Evolutionary conservation across 495 filamentous ascomycete genomes (phyloP).

Genomic region (Halenospora varia): DNA sequence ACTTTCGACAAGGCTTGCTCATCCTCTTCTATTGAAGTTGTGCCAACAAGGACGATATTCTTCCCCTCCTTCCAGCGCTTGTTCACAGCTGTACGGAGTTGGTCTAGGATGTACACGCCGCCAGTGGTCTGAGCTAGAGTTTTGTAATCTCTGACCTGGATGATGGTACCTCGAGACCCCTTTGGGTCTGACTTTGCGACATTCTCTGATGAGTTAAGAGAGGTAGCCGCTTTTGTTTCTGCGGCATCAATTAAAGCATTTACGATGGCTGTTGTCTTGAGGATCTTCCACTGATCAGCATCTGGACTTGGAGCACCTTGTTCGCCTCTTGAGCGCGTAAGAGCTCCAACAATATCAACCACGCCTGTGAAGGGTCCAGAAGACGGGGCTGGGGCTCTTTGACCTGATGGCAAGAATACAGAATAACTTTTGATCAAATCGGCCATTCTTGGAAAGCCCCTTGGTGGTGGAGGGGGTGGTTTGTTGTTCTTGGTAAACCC

Average conservation of each 20-base stretch:
- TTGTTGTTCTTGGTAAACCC: background rate
- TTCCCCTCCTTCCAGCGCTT: constrained; percentile 64
- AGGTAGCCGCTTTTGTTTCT: constrained; percentile 22
- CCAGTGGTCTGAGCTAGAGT: constrained; percentile 62
- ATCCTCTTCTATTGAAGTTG: constrained; percentile 30
- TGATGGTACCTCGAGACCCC: constrained; percentile 38
- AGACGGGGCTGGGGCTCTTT: too few relatives aligned
- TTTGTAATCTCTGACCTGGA: constrained; percentile 78
- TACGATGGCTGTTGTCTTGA: constrained; percentile 32
- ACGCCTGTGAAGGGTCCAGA: too few relatives aligned
- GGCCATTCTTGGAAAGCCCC: background rate
- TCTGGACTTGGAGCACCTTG: background rate
- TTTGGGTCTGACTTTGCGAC: constrained; percentile 26
- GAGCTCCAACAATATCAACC: too few relatives aligned
- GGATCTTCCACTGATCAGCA: constrained; percentile 27
- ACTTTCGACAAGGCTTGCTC: constrained; percentile 10
- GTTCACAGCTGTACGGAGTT: constrained; percentile 67
- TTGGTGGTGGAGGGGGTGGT: background rate
- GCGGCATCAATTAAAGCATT: constrained; percentile 21
- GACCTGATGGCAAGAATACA: too few relatives aligned
- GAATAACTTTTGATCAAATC: too few relatives aligned
- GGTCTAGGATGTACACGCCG: constrained; percentile 57
- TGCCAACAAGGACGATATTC: constrained; percentile 74
- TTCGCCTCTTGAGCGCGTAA: too few relatives aligned
- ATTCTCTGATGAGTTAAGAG: background rate